Base-by-base conservation (phyloP, 1,284 basidiomycete genomes). In the Xanthoconium separans region DNA sequence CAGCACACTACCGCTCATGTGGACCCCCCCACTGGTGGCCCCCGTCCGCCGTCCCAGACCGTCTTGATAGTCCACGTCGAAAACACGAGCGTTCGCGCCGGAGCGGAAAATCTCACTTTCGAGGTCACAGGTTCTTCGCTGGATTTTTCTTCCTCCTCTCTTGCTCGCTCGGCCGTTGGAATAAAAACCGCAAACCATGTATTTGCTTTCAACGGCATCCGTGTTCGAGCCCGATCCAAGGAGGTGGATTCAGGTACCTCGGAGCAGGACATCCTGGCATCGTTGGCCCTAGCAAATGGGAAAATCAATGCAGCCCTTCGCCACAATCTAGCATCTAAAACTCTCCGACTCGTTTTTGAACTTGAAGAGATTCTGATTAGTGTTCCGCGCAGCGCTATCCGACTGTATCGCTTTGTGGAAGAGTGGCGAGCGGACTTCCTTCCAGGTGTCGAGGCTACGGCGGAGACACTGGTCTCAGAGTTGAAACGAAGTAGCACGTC, bases 371-470 rank as follows among this genome's bases (percentile, higher is more conserved):
- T 85, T 22, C 74, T 77, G 37, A 64, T 89, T 27, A 80, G 76
- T 52, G 82, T 93, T 20, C 91, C 91, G 4, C 83, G 90, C 12
- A 93, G 91, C 61, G 88, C 86, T 30, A 75, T 92, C 42, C 83
- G 85, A 20, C 73, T 92, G 6, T 90, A 91, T 65, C 80, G 78
- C 41, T 92, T 91, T 61, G 66, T 85, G 29, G 84, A 91, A 60
- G 86, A 90, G 61, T 93, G 91, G 91, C 76, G 82, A 61, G 80
- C 79, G 4, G 87, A 91, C 60, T 92, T 89, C 61, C 74, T 91
- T 27, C 85, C 89, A 11, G 82, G 79, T 4, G 76, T 90, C 31
- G 82, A 91, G 61, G 76, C 80, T 10, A 82, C 84, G 33, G 65
- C 87, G n/a, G 80, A 82, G 53, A 80, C 79, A 3, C 69, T 91